These are phyloP conservation scores for Naegleria lovaniensis DNA, from an alignment of 208 protist species.

Conservation along the genomic window DNA sequence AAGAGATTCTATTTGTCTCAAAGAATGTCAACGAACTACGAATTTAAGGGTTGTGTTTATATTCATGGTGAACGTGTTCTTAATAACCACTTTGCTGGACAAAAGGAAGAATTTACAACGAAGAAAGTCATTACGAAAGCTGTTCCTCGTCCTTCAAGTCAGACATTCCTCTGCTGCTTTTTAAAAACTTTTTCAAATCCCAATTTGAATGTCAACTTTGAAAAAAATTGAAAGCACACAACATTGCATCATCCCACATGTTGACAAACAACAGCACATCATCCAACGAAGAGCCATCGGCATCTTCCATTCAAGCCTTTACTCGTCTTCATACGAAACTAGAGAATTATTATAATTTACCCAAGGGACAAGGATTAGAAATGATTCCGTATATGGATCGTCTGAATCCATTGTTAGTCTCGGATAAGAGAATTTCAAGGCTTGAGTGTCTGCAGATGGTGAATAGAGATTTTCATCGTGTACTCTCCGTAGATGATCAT, in stretches of 20 bases:
- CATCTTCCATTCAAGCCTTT: background rate
- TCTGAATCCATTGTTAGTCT: background rate
- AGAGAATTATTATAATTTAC: background rate
- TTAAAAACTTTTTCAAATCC: too few relatives aligned
- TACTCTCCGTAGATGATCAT: background rate
- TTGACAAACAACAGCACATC: background rate
- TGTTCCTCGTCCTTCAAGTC: too few relatives aligned
- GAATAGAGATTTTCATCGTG: background rate
- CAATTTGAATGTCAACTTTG: too few relatives aligned
- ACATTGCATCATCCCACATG: background rate
- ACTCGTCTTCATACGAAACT: background rate
- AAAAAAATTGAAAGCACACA: too few relatives aligned
- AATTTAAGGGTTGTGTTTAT: too few relatives aligned
- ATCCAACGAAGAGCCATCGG: background rate
- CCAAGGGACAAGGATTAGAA: background rate
- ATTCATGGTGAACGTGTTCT: too few relatives aligned
- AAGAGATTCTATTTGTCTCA: too few relatives aligned
- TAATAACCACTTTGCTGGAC: too few relatives aligned
- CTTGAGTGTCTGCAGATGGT: background rate
- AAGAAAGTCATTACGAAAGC: too few relatives aligned
- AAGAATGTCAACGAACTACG: too few relatives aligned
- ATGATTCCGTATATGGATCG: background rate
- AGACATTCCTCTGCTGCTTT: too few relatives aligned
- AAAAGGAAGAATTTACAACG: too few relatives aligned
- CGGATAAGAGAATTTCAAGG: background rate